Conservation (phyloP, 805 yeast genomes). For the Yarrowia sp. region DNA sequence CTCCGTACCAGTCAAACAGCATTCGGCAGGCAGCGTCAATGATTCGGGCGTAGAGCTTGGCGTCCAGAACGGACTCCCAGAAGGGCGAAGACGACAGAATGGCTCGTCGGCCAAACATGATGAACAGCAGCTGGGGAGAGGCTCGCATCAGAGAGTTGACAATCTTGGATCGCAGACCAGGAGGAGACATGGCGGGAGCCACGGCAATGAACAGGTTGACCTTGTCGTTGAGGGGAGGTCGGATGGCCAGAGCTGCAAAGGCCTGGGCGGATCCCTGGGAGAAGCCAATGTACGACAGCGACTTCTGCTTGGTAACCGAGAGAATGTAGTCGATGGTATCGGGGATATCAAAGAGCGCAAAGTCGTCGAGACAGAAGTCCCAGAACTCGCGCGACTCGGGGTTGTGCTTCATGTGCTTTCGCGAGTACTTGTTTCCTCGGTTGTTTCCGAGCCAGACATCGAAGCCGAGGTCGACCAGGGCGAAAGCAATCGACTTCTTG, state of each 20-base stretch:
- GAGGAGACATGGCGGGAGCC: conserved; percentile 94
- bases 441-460: conserved; percentile 96
- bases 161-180: conserved; percentile 71
- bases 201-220: conserved; percentile 68
- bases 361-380: conserved; percentile 90
- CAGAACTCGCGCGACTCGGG: conserved; percentile 60
- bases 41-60: conserved; percentile 66
- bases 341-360: conserved; percentile 88
- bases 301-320: conserved; percentile 45
- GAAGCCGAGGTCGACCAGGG: conserved; percentile 74
- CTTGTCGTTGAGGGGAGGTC: conserved; percentile 57
- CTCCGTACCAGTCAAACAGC: conserved; percentile 77
- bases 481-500: conserved; percentile 64
- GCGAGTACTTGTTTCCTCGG: conserved; percentile 88
- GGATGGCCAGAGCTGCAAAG: conserved; percentile 70
- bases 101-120: conserved; percentile 70
- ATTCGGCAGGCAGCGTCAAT: conserved; percentile 69
- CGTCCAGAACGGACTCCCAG: conserved; percentile 77
- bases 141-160: conserved; percentile 73
- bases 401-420: conserved; percentile 58
- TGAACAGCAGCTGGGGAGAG: conserved; percentile 67
- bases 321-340: conserved; percentile 73
- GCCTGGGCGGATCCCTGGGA: conserved; percentile 95
- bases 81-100: conserved; percentile 72
- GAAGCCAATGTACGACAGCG: conserved; percentile 76